Conservation (phyloP, 2,329 filamentous ascomycete species). For the Elsinoe perseae region DNA sequence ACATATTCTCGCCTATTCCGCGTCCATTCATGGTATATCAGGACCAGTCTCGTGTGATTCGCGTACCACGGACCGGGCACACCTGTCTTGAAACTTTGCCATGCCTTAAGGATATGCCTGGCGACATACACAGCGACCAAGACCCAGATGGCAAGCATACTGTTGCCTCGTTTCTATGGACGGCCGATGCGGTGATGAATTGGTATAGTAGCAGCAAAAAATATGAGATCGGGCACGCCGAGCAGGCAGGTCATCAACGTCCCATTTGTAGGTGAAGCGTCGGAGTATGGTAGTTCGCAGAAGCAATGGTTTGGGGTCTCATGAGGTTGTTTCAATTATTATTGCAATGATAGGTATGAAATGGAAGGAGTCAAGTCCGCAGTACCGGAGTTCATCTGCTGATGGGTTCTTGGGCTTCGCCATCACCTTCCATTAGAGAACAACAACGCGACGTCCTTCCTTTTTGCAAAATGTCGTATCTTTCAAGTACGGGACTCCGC, state of each 20-base stretch:
- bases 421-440: background rate
- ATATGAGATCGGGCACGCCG: too few species aligned
- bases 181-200: background rate
- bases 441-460: background rate
- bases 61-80: constrained; percentile 27
- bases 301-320: too few species aligned
- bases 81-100: background rate
- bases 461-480: background rate
- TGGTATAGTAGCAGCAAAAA: background rate
- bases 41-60: constrained; percentile 23
- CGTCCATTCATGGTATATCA: constrained; percentile 33
- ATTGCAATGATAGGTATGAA: too few species aligned
- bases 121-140: background rate
- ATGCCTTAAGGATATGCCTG: background rate
- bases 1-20: constrained; percentile 35
- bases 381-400: background rate
- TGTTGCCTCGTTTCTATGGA: background rate
- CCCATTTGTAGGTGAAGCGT: too few species aligned
- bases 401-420: background rate
- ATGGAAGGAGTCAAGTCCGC: background rate
- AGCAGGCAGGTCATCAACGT: too few species aligned
- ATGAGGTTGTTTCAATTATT: too few species aligned
- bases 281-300: too few species aligned
- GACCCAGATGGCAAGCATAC: background rate
- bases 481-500: background rate